Conservation (phyloP, 2,329 filamentous ascomycete species). For the Coniella vitis region DNA sequence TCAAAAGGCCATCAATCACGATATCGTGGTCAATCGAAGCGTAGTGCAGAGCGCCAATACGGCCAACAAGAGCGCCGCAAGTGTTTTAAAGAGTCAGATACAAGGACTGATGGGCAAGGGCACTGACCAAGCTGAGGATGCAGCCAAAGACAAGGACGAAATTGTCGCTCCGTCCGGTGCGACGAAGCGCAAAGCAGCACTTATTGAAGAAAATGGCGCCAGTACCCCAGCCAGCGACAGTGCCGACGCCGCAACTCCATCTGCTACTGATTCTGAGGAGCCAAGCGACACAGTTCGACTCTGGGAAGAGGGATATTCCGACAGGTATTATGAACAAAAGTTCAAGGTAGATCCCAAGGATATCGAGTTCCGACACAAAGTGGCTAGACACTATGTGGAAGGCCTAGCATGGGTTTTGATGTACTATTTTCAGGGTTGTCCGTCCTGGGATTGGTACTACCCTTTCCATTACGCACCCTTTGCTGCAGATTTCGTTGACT, state of each 20-base stretch:
- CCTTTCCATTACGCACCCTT: conserved; percentile 98
- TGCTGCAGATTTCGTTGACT: conserved; percentile 84
- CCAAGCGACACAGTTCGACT: conserved; percentile 77
- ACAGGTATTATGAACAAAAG: conserved; percentile 96
- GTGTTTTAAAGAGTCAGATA: conserved; percentile 75
- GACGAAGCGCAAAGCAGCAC: conserved; percentile 72
- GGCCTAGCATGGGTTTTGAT: conserved; percentile 90
- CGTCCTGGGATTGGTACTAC: conserved; percentile 99
- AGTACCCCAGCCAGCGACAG: conserved; percentile 51
- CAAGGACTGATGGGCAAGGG: conserved; percentile 37
- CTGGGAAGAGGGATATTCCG: conserved; percentile 93
- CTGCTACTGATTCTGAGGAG: conserved; percentile 49
- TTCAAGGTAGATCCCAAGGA: conserved; percentile 80
- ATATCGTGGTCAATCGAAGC: conserved; percentile 75
- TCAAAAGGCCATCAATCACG: conserved; percentile 65
- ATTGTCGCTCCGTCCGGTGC: conserved; percentile 43
- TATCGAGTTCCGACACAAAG: conserved; percentile 78
- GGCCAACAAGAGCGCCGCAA: conserved; percentile 92
- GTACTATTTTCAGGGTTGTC: conserved; percentile 97
- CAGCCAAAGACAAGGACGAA: conserved; percentile 17
- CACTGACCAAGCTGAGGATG: conserved; percentile 8
- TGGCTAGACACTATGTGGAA: conserved; percentile 87
- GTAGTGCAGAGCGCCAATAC: conserved; percentile 61
- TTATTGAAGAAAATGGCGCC: conserved; percentile 55
- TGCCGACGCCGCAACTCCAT: conserved; percentile 35